Conservation (phyloP, 345 rosid species). For the Rhizophora apiculata region DNA sequence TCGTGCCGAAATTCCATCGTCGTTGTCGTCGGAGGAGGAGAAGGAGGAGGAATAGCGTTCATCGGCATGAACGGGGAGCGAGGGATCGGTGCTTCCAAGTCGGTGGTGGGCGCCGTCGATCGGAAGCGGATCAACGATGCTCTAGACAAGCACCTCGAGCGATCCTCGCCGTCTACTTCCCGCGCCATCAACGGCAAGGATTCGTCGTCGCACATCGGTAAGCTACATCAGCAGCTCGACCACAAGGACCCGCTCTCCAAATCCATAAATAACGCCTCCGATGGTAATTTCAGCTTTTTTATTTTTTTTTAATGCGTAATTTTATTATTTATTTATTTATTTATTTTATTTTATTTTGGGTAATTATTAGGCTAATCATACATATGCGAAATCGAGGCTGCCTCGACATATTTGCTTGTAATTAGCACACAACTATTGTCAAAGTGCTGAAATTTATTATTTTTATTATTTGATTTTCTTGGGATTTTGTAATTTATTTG, state of each 20-base stretch:
- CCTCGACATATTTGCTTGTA: background rate
- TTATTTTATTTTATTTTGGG: too few species aligned
- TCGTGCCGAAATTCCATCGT: too few species aligned
- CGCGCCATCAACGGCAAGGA: constrained; percentile 58
- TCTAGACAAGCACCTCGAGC: constrained; percentile 68
- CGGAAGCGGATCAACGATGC: constrained; percentile 79
- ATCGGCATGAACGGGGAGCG: constrained; percentile 46
- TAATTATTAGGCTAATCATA: background rate
- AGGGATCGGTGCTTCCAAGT: constrained; percentile 53
- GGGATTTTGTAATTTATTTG: too few species aligned
- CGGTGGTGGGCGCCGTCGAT: constrained; percentile 54
- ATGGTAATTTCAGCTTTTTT: constrained; percentile 36
- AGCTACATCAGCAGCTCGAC: constrained; percentile 47
- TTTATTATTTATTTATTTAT: background rate
- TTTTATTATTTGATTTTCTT: too few species aligned
- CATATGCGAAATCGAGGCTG: background rate
- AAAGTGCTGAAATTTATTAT: too few species aligned
- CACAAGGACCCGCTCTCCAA: constrained; percentile 56
- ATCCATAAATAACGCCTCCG: constrained; percentile 45
- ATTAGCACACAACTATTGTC: background rate
- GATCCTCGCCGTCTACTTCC: constrained; percentile 78
- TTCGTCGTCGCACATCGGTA: constrained; percentile 45
- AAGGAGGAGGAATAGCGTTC: background rate
- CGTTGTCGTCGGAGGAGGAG: too few species aligned
- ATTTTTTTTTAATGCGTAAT: background rate